Base-by-base conservation (phyloP, 2,329 filamentous ascomycete genomes). In the Lachnellula cervina region DNA sequence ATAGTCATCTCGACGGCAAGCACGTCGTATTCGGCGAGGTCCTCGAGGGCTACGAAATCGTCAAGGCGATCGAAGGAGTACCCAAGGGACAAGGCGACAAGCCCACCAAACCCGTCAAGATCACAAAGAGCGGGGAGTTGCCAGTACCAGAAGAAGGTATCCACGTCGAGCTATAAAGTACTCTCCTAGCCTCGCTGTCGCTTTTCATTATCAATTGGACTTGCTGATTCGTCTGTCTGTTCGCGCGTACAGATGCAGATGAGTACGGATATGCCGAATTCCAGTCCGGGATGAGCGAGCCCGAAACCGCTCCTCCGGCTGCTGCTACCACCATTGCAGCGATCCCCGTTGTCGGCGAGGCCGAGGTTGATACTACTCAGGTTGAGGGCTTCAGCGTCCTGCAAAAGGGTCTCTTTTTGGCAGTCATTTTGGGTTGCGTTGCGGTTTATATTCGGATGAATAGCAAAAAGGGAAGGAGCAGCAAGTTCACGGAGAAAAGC, bases 11-110 rank as follows among this genome's bases (percentile, higher is more conserved):
- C 69, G 87, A 94, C 72, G 88, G 88, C 72, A 81, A 80, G 67
- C 89, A 94, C 77, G 90, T 94, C 68, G 89, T 94, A 69, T 94
- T 94, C 72, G 89, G 89, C 71, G 89, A 95, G 76, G 87, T 95
- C 63, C 80, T 94, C 65, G 89, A 94, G 78, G 90, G 90, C 71
- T 89, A 88, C 75, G 88, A 93, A 5, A 72, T 94, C 60, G 81
- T 94, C 63, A 83, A 88, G 69, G 84, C 85, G 78, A 90, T 94
- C 67, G 86, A 94, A 79, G 83, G 86, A 66, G 78, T 80, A 64
- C 73, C 81, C 69, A 93, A 88, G 71, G 74, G 71, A 61, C 66
- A 77, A 45, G 81, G 82, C 65, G 88, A 92, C 77, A 88, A 84
- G 76, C 90, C 90, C 28, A 70, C 72, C 60, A 75, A 85, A 75